These are phyloP conservation scores for Gastrolobium bilobum DNA, from an alignment of 306 rosid species.

Conservation along the genomic window DNA sequence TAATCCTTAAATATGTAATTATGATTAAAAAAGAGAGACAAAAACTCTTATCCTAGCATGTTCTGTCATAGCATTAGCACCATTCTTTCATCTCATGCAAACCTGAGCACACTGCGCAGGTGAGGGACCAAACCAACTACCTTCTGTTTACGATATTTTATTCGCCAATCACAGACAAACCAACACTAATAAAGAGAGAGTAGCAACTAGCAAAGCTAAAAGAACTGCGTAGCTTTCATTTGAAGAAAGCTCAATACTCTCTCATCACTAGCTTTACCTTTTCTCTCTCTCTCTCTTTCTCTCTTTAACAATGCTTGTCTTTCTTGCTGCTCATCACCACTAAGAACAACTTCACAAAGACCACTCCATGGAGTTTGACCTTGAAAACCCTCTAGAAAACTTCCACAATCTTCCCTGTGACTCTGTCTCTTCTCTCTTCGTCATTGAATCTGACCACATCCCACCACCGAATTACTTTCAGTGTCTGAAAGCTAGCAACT, in stretches of 20 bases:
- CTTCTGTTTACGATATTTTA: conserved; percentile 46
- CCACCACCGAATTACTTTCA: conserved; percentile 69
- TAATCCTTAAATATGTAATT: too few species aligned
- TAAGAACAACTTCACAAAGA: conserved; percentile 2
- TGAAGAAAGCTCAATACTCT: conserved; percentile 49
- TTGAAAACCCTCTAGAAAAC: conserved; percentile 82
- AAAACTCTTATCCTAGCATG: too few species aligned
- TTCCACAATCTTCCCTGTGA: conserved; percentile 59
- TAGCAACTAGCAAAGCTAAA: conserved; percentile 47
- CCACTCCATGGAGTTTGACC: conserved; percentile 85
- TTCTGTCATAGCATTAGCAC: conserved; percentile 29
- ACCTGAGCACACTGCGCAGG: conserved; percentile 46
- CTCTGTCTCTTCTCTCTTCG: conserved; percentile 67
- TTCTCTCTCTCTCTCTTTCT: conserved; percentile 10
- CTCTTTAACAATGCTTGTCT: conserved; percentile 51
- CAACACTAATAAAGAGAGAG: conserved; percentile 48
- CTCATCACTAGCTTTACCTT: conserved; percentile 42
- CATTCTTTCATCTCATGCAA: conserved; percentile 9
- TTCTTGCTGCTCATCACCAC: conserved; percentile 34
- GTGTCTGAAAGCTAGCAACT: conserved; percentile 58
- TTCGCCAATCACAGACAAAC: conserved; percentile 56
- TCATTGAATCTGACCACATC: conserved; percentile 83
- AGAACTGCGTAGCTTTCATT: conserved; percentile 49
- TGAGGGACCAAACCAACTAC: conserved; percentile 55
- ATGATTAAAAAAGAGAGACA: too few species aligned